These are phyloP conservation scores for Fusarium globosum DNA, from an alignment of 2,329 filamentous ascomycete genomes.

Conservation along the genomic window DNA sequence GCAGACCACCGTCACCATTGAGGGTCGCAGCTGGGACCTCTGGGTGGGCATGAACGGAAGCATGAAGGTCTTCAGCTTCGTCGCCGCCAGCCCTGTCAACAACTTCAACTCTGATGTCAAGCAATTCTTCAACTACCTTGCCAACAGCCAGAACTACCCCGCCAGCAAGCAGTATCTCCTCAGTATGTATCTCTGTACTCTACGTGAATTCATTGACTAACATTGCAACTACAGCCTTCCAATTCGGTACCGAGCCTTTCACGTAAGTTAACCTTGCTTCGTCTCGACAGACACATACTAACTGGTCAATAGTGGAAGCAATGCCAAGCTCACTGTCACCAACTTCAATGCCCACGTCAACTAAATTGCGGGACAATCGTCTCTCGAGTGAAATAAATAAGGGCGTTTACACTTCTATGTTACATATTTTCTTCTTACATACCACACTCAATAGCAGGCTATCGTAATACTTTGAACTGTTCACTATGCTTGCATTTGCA, in stretches of 20 bases:
- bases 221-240: background rate
- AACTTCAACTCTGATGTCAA: slow-evolving; percentile 24
- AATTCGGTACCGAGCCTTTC: slow-evolving; percentile 19
- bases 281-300: background rate
- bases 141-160: slow-evolving; percentile 9
- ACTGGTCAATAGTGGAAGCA: background rate
- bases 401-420: background rate
- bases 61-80: slow-evolving; percentile 24
- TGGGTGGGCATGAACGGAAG: slow-evolving; percentile 14
- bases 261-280: background rate
- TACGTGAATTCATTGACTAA: background rate
- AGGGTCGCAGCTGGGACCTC: slow-evolving; percentile 16
- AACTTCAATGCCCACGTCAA: slow-evolving; percentile 17
- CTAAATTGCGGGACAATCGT: background rate
- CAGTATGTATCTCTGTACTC: background rate
- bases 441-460: background rate
- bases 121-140: slow-evolving; percentile 24
- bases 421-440: background rate
- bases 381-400: too few species aligned
- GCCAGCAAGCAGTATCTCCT: slow-evolving; percentile 14
- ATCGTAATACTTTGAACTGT: background rate
- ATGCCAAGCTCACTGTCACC: slow-evolving; percentile 10
- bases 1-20: slow-evolving; percentile 2
- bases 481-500: too few species aligned
- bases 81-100: slow-evolving; percentile 1